Conservation (phyloP, 495 filamentous ascomycete genomes). For the Penicillium egyptiacum region DNA sequence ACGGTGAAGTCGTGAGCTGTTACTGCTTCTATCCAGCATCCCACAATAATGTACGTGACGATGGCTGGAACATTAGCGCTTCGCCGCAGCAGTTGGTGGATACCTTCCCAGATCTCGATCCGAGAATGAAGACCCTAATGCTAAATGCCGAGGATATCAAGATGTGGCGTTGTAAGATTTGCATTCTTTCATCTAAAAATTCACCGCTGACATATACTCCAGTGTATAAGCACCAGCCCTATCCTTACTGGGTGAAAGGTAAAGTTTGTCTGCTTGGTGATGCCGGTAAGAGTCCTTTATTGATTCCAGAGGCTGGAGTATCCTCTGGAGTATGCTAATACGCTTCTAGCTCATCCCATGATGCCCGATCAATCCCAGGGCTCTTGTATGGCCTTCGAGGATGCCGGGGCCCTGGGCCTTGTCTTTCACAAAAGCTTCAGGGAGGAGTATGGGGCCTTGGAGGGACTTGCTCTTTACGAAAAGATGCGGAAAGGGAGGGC, state of each 20-base stretch:
- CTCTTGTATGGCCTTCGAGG: constrained; percentile 42
- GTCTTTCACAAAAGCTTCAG: constrained; percentile 35
- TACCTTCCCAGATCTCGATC: constrained; percentile 30
- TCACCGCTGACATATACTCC: neutral
- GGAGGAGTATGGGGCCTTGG: constrained; percentile 24
- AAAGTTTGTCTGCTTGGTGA: constrained; percentile 32
- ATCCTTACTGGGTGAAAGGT: constrained; percentile 30
- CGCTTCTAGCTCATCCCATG: constrained; percentile 48
- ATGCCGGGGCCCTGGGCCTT: constrained; percentile 37
- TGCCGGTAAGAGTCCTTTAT: constrained; percentile 20
- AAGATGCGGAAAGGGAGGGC: constrained; percentile 40
- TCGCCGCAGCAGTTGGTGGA: constrained; percentile 28
- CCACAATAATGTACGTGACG: constrained; percentile 27
- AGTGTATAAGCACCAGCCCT: constrained; percentile 32
- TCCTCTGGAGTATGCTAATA: neutral
- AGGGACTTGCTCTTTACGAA: constrained; percentile 41
- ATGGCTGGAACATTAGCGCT: constrained; percentile 30
- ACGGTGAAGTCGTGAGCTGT: constrained; percentile 30
- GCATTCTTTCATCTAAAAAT: neutral
- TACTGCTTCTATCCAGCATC: constrained; percentile 30
- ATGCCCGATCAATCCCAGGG: constrained; percentile 47
- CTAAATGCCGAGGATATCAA: constrained; percentile 32
- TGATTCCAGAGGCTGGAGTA: neutral
- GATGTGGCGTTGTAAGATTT: constrained; percentile 30
- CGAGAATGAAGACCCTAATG: constrained; percentile 28